Percentiles rank a stretch among this genome's conserved stretches.
These are phyloP conservation scores for Ulmus americana DNA, from an alignment of 331 rosid species.

Conservation along the genomic window DNA sequence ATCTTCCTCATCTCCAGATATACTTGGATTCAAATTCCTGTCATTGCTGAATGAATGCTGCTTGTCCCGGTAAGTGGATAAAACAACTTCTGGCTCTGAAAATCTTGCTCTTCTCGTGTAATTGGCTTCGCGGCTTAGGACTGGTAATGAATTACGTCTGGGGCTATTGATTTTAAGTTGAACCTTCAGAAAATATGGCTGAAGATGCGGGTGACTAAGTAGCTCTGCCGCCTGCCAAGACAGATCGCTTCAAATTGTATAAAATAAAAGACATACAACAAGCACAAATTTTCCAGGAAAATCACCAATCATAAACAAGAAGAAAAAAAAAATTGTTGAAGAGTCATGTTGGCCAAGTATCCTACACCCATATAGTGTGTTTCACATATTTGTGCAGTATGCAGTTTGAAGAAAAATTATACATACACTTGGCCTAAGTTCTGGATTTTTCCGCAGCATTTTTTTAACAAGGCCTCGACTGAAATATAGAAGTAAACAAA, in stretches of 20 bases:
- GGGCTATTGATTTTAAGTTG: conserved; percentile 78
- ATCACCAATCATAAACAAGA: no score
- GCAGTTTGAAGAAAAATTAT: conserved; percentile 26
- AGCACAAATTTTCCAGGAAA: no score
- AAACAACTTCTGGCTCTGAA: conserved; percentile 44
- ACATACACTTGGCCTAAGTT: conserved; percentile 95
- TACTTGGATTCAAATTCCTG: conserved; percentile 69
- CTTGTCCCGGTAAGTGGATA: conserved; percentile 37
- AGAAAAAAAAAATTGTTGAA: background rate
- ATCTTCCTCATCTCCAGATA: conserved; percentile 73
- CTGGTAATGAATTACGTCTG: conserved; percentile 50
- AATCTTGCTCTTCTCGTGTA: conserved; percentile 67
- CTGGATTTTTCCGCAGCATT: conserved; percentile 98
- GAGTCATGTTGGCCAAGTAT: no score
- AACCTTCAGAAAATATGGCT: conserved; percentile 68
- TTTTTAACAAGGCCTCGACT: conserved; percentile 94
- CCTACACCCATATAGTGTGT: background rate
- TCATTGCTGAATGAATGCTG: conserved; percentile 58
- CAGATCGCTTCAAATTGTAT: conserved; percentile 33
- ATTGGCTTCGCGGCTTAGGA: conserved; percentile 48
- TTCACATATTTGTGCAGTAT: conserved; percentile 8
- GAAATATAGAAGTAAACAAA: conserved; percentile 34
- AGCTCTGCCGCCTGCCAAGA: conserved; percentile 79
- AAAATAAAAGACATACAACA: background rate
- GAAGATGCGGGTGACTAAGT: conserved; percentile 74